Evolutionary conservation across 192 early-diverging fungal species (phyloP), one percentile per base, ranked within the genome.

Genomic region (Mortierella hygrophila): DNA sequence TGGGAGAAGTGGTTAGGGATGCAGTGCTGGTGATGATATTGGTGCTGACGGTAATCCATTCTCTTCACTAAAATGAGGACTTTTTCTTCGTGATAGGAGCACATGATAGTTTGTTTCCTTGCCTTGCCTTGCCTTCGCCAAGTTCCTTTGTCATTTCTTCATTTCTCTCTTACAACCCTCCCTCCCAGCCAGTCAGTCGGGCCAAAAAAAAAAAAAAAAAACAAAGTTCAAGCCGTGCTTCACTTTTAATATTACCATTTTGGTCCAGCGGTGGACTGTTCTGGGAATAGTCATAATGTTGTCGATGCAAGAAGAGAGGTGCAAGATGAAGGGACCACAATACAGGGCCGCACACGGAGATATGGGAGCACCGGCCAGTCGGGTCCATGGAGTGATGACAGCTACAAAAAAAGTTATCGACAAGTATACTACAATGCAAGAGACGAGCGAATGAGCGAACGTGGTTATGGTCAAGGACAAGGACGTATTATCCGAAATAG

Each of bases 241-340:
- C n/a, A 23, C 6, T 60, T 60, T 65, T 65, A 65, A 65, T 65
- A 65, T 65, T 65, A 32, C 60, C 60, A 65, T 65, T 65, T 65
- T 65, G 29, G 60, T 65, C 7, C 60, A 2, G 23, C 38, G 6
- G 38, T 3, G 38, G 38, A 35, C 38, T 5, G 38, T 3, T 40
- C 38, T 26, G 29, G 49, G 49, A 52, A 52, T 6, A 46, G 44
- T 46, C 44, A 7, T 7, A 46, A 57, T 10, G 0, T 57, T 26
- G 7, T 57, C 9, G 8, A 63, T 63, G 60, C 26, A 57, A 46
- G 13, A 0, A 11, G 8, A 46, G 44, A 60, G 29, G 9, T 60
- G 9, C 23, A 65, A 11, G 60, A 65, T 32, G 29, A 29, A 32
- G 10, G 60, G 60, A 32, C 15, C 15, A 52, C 2, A 52, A 52